Evolutionary conservation across 2,329 filamentous ascomycete species (phyloP).

Genomic region (Basipetospora chlamydospora): DNA sequence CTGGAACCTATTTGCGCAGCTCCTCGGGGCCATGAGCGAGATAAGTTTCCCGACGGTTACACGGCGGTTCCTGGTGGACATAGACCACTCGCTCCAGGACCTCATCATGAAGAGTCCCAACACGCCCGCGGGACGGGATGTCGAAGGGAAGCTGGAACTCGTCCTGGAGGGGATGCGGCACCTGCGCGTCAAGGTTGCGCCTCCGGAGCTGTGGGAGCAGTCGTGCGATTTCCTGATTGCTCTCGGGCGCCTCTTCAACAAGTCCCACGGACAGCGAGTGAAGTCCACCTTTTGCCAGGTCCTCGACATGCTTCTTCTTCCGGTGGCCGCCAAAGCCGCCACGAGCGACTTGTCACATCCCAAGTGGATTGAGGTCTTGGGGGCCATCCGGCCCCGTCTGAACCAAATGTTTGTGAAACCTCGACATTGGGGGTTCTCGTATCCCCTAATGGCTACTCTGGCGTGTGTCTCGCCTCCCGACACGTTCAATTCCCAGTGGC

Average conservation of each 20-base stretch:
- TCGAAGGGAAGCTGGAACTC: slow-evolving; percentile 72
- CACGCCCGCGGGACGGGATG: slow-evolving; percentile 41
- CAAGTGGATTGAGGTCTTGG: slow-evolving; percentile 78
- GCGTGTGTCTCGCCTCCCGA: slow-evolving; percentile 81
- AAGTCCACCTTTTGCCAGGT: slow-evolving; percentile 94
- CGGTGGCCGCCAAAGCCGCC: slow-evolving; percentile 68
- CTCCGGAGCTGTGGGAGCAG: slow-evolving; percentile 64
- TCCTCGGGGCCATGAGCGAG: slow-evolving; percentile 92
- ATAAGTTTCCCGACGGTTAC: slow-evolving; percentile 80
- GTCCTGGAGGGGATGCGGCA: slow-evolving; percentile 87
- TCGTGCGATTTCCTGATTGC: slow-evolving; percentile 81
- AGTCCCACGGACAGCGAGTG: slow-evolving; percentile 73
- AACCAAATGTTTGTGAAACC: slow-evolving; percentile 80
- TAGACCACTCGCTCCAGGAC: slow-evolving; percentile 66
- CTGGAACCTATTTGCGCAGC: slow-evolving; percentile 84
- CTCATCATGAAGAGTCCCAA: slow-evolving; percentile 54
- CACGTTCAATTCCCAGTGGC: slow-evolving; percentile 73
- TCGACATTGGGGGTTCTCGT: slow-evolving; percentile 79
- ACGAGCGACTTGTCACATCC: slow-evolving; percentile 62
- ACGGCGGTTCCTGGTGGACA: slow-evolving; percentile 64
- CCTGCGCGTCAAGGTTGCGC: slow-evolving; percentile 59
- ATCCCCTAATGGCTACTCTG: slow-evolving; percentile 74
- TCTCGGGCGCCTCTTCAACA: slow-evolving; percentile 68
- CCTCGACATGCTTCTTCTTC: slow-evolving; percentile 71
- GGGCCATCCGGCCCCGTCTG: slow-evolving; percentile 62